Base-by-base conservation (phyloP, 441 rosid species). In the Eruca vesicaria region DNA sequence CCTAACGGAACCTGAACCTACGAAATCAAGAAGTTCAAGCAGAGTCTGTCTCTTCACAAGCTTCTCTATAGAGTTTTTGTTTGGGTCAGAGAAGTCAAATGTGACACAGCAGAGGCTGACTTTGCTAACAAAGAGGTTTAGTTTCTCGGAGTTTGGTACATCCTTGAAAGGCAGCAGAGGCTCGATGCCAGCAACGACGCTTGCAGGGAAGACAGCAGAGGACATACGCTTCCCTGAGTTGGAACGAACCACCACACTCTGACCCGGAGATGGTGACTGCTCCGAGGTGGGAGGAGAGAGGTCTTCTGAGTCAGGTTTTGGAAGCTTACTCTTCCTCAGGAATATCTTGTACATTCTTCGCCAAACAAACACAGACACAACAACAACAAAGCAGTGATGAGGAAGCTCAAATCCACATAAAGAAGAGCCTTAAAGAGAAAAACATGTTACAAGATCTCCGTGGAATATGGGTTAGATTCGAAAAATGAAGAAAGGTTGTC, bases 61-160 rank as follows among this genome's bases (percentile, higher is more conserved):
- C 79, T 90, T 91, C 77, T 91, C 94, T 10, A 87, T 56, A 1
- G 87, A 82, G 79, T 85, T 89, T 82, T 89, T 90, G 62, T 80
- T 80, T 8, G 93, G 87, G 81, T 88, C 93, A n/a, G 86, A 77
- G 84, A 91, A 91, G 87, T 91, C 97, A 33, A 91, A 91, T 0
- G 90, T 85, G 12, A 88, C 94, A 35, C 98, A 93, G 77, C 97
- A 93, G 26, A 93, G 84, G 69, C 94, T 93, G 14, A 88, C 89
- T 86, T 93, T 93, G 64, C 94, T 90, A 58, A 88, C 91, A 63
- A 93, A 93, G 66, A 93, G 92, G 66, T 84, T 88, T 84, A 88
- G 79, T 75, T 84, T 90, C 77, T 93, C 97, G 1, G 88, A 76
- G 81, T 31, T 84, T 0, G 92, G 86, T 31, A 91, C 98, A n/a